Percentiles rank a stretch among this genome's conserved stretches.
phyloP scores from a whole-genome alignment of 169 alveolate genomes.

The Perkinsus olseni region DNA sequence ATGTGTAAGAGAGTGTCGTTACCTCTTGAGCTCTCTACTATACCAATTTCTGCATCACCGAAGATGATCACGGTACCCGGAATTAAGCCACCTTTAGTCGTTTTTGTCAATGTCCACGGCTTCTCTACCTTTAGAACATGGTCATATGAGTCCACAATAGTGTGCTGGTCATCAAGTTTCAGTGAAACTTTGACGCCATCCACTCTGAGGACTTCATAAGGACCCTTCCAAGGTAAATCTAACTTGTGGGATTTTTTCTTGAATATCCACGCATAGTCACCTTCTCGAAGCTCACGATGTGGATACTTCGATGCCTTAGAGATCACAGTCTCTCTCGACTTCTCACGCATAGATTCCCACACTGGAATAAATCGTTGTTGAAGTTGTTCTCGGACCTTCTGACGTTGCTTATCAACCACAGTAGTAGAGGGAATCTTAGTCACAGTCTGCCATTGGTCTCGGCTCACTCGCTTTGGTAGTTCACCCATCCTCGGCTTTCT shows the following conservation, averaged over 20 bases:
- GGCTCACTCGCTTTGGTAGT: not conserved
- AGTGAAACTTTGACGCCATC: not conserved
- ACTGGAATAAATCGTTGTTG: not conserved
- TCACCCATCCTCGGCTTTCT: not conserved
- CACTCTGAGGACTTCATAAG: not conserved
- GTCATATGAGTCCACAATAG: not conserved
- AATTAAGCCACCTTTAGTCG: not conserved
- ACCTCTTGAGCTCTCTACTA: not conserved
- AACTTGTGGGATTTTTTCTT: not conserved
- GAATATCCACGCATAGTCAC: not conserved
- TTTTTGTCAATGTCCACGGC: not conserved
- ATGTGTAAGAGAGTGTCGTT: not conserved
- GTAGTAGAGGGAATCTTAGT: not conserved
- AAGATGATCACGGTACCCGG: not conserved
- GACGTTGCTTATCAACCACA: not conserved
- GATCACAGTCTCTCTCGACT: not conserved
- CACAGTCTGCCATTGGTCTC: not conserved
- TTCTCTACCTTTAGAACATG: not conserved
- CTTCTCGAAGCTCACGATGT: not conserved
- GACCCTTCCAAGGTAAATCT: not conserved
- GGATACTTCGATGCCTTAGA: not conserved
- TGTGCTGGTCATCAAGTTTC: not conserved
- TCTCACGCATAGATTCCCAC: not conserved
- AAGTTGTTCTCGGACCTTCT: not conserved
- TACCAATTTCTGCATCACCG: not conserved